Conservation (phyloP, 805 yeast species). For the Candida nanaspora region DNA sequence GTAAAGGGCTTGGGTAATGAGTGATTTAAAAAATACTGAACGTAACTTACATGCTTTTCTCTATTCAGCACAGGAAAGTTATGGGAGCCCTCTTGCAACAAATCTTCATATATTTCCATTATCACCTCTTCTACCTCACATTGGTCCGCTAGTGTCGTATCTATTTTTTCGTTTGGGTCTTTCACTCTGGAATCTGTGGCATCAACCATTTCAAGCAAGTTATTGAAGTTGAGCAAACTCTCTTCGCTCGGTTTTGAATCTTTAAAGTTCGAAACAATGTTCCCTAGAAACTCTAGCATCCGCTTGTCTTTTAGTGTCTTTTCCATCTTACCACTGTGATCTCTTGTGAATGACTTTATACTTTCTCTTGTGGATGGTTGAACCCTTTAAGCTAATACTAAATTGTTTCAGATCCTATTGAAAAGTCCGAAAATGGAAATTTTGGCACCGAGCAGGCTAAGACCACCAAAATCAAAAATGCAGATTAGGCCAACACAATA, state of each 20-base stretch:
- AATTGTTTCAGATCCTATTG: background rate
- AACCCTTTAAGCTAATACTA: too few relatives aligned
- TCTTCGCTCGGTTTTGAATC: background rate
- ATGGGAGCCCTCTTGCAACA: conserved; percentile 23
- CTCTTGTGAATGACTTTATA: too few relatives aligned
- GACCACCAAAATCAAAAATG: too few relatives aligned
- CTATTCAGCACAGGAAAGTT: conserved; percentile 21
- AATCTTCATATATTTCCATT: conserved; percentile 23
- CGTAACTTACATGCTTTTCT: conserved; percentile 36
- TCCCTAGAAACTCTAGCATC: conserved; percentile 2
- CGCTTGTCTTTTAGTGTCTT: background rate
- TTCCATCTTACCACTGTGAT: background rate
- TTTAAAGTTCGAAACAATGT: background rate
- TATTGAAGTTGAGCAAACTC: conserved; percentile 15
- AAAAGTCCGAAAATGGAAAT: background rate
- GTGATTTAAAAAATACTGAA: conserved; percentile 30
- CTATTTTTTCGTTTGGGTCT: conserved; percentile 26
- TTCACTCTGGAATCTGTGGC: conserved; percentile 5
- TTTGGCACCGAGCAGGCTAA: too few relatives aligned
- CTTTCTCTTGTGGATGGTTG: too few relatives aligned
- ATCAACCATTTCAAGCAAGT: conserved; percentile 17
- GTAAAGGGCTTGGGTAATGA: conserved; percentile 45
- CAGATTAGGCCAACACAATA: too few relatives aligned
- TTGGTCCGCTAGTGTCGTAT: conserved; percentile 30
- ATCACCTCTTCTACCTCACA: conserved; percentile 28